Evolutionary conservation across 495 filamentous ascomycete species (phyloP), one percentile per base, ranked within the genome.

Genomic region (Pseudevernia furfuracea): DNA sequence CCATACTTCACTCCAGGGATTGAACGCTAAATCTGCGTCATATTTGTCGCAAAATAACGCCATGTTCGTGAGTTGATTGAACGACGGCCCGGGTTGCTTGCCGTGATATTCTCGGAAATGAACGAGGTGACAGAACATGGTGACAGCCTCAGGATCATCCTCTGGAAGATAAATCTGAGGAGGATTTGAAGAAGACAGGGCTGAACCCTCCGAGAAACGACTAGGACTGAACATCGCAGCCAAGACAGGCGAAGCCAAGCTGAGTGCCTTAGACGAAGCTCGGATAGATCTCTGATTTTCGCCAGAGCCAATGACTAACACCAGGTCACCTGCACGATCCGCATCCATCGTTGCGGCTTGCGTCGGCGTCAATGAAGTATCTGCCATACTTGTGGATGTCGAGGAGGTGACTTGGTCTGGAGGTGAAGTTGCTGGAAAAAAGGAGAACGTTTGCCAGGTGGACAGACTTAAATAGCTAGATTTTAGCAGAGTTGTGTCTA

Each of bases 181-280:
- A n/a, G 62, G 61, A 12, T 37, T 21, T 11, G 49, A 21, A 25
- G 25, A 21, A 9, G 66, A 60, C 10, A 46, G 28, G 15, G 67
- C 59, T 10, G 32, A 21, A 41, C 61, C 67, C 41, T 64, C 60
- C 7, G 38, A 61, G 43, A 65, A 72, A 48, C 48, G 37, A 25
- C 23, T 21, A 21, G 67, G 64, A 21, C 70, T 70, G 59, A 72
- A 68, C 61, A 70, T 71, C 34, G 70, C 70, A 23, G 64, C 61
- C 37, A 72, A 70, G 38, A 65, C 70, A 15, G 62, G 59, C 10
- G 70, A 72, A 32, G 71, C 70, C 23, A 62, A 39, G 2, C 67
- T 64, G 9, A 72, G 55, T 10, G 66, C 59, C 32, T 72, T 72
- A 0, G 70, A 72, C 34, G 70, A 72, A 23, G 70, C 64, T 25